Base-by-base conservation (phyloP, 2,329 filamentous ascomycete genomes). In the Talaromyces sp. region DNA sequence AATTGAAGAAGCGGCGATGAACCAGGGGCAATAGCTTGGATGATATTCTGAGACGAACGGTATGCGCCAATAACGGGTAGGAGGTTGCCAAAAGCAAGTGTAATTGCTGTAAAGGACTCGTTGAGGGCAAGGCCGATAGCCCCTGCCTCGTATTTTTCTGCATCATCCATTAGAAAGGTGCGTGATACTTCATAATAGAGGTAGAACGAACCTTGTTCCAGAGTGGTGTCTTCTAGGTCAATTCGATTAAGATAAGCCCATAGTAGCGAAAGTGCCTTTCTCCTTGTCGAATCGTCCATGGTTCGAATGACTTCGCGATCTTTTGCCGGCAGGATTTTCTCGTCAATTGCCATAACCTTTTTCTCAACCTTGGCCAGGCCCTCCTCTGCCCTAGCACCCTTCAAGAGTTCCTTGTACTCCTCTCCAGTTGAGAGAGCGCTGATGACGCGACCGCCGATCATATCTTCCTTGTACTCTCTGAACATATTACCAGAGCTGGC, bases 401-500 rank as follows among this genome's bases (percentile, higher is more conserved):
- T 88, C 60, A 97, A 82, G 35, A 90, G 80, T 7, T 88, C 83
- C 67, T 90, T 87, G 76, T 90, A 97, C 74, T 99, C 95, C 69
- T 91, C 88, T 65, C 93, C 95, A 28, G 86, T 86, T 77, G 92
- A 97, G 62, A 98, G 81, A 54, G 92, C 90, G 52, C 85, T 84
- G 64, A 98, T 82, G 62, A 97, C 87, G 63, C 88, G 91, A 48
- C 89, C 89, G 70, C 91, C 88, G 66, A 91, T 87, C 66, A 95
- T 89, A 66, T 87, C 85, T 61, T 96, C 93, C 67, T 91, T 87
- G 78, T 96, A 99, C 72, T 96, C 92, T 69, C 88, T 89, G 84
- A 99, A 98, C 63, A 99, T 85, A 68, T 92, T 93, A 76, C 96
- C 96, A 69, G 96, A 93, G 76, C 91, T 97, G 73, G 95, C 91